A percentile compares a stretch with the other conserved stretches of the same genome.
phyloP scores from a whole-genome alignment of 805 yeast genomes.

The Wickerhamiella allomyrinae region DNA sequence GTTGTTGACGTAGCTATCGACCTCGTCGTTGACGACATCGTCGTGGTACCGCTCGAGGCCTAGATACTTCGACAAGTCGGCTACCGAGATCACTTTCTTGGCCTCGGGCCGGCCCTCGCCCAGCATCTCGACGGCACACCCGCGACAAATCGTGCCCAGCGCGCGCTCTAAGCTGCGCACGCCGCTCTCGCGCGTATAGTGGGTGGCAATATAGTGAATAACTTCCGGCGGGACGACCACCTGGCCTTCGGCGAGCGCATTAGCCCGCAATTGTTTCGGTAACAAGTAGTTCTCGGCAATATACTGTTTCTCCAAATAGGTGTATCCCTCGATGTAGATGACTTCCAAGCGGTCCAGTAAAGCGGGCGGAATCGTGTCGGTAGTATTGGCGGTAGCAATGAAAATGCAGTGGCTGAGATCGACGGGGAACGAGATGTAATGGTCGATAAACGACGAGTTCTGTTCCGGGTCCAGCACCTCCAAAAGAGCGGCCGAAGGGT shows the following conservation, averaged over 20 bases:
- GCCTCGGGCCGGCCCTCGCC: constrained; percentile 14
- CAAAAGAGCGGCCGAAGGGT: constrained; percentile 77
- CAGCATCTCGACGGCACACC: constrained; percentile 46
- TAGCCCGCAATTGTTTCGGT: constrained; percentile 59
- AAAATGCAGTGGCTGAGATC: constrained; percentile 71
- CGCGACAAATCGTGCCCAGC: constrained; percentile 64
- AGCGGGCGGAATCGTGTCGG: constrained; percentile 57
- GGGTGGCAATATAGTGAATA: constrained; percentile 45
- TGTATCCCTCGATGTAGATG: constrained; percentile 66
- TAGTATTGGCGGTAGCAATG: constrained; percentile 75
- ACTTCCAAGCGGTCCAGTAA: constrained; percentile 74
- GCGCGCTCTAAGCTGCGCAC: constrained; percentile 67
- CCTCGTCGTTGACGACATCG: constrained; percentile 27
- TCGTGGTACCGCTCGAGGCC: constrained; percentile 46
- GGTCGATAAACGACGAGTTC: constrained; percentile 61
- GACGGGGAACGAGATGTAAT: constrained; percentile 72
- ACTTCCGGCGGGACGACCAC: constrained; percentile 39
- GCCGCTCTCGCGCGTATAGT: constrained; percentile 76
- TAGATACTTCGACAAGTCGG: constrained; percentile 51
- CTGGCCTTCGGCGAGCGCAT: constrained; percentile 40
- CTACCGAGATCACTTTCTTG: constrained; percentile 18
- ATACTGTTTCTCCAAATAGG: constrained; percentile 56
- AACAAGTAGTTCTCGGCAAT: constrained; percentile 56
- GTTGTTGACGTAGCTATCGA: constrained; percentile 29
- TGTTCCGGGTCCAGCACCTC: constrained; percentile 90